Base-by-base conservation (phyloP, 2,329 filamentous ascomycete genomes). In the Claviceps capensis region DNA sequence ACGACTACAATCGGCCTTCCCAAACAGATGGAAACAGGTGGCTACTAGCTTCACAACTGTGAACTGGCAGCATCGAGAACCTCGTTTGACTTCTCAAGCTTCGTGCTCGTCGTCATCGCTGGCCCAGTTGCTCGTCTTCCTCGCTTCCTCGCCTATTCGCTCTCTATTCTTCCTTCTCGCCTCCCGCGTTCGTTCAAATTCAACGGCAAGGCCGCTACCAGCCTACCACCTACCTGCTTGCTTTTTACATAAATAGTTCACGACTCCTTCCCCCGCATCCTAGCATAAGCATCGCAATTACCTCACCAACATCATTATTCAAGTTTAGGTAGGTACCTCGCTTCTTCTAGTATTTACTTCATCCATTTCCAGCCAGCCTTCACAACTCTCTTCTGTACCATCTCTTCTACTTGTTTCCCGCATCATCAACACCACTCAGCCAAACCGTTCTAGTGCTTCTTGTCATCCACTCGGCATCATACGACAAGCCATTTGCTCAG, bases 401-500 rank as follows among this genome's bases (percentile, higher is more conserved):
- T 53, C 50, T 54, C 52, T 53, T 56, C 59, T 40, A 43, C 38
- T 52, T 55, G 50, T 57, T 52, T 63, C 55, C 65, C 65, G 68
- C 67, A 76, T 67, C 73, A 77, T 73, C 73, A 66, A 67, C 70
- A 65, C 62, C 65, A 36, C 49, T 48, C 50, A 44, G 52, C 63
- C 63, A 66, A 67, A 62, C 69, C 70, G 71, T 70, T 72, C 71
- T 59, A 56, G 54, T 45, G 55, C 55, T 58, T 55, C 53, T 55
- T 50, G 51, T 50, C 52, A 59, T 54, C 59, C 55, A 50, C 55
- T 59, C 55, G 54, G 63, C 63, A 62, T 64, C 62, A 63, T 63
- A 62, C 58, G 58, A 60, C 60, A 63, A 59, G 66, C 66, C 72
- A 74, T 74, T 79, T 78, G 76, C 74, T 77, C 67, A 78, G 72